Evolutionary conservation across 352 stramenopile species (phyloP), one percentile per base, ranked within the genome.

Genomic region (Pythium scleroteichum): DNA sequence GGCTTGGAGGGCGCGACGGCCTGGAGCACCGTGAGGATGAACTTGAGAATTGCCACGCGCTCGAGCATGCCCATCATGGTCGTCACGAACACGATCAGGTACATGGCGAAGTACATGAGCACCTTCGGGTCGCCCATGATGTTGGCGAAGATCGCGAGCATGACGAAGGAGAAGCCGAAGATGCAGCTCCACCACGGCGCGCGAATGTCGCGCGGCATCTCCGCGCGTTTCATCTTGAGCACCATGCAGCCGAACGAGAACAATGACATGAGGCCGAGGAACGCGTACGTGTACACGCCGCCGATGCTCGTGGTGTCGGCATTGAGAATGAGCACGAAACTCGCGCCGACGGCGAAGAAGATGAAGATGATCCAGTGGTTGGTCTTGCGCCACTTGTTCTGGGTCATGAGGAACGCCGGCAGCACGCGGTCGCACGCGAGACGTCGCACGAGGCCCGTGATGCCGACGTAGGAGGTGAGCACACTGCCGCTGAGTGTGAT

Each of bases 221-320:
- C 83, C 0, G 91, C 88, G 17, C 94, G 83, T 76, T 98, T 98
- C 59, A 96, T 96, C 77, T 98, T 98, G 54, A 98, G 90, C 29
- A 98, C 61, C 79, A 98, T 97, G 70, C 90, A 97, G 51, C 93
- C 93, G 38, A 78, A 82, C 45, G 88, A 90, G 54, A 98, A 98
- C 47, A 98, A 85, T 45, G 78, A 95, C 92, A 98, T 98, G 40
- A 98, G 87, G 0, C 86, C 88, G 20, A 98, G 69, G 76, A 98
- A 98, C 19, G 93, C 88, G 71, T 97, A 97, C 46, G 88, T 97
- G 79, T 98, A 98, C 22, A 98, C 94, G 22, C 93, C 92, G 47
- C 84, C 93, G 16, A 98, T 78, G 23, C 88, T 96, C 65, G 82
- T 89, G 6, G 96, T 94, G 69, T 98, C 86, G 29, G 90, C 90